A percentile compares a stretch with the other conserved stretches of the same genome.
phyloP scores from a whole-genome alignment of 2,329 filamentous ascomycete species.

The Pseudopithomyces maydicus region DNA sequence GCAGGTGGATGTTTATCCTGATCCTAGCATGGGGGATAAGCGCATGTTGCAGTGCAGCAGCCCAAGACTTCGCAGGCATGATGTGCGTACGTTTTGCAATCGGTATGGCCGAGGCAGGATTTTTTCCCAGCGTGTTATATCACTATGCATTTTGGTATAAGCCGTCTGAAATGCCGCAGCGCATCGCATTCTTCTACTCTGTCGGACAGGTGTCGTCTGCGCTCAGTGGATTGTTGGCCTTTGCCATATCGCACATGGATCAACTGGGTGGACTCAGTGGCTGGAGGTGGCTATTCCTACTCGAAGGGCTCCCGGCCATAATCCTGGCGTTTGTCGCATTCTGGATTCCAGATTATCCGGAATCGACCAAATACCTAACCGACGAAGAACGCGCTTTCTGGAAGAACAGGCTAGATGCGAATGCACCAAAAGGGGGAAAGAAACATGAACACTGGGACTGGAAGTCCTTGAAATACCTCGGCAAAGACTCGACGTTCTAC shows the following conservation, averaged over 20 bases:
- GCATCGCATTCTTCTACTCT: conserved; percentile 51
- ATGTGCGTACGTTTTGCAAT: conserved; percentile 27
- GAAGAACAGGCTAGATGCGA: conserved; percentile 14
- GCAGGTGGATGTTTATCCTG: conserved; percentile 25
- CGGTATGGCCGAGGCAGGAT: conserved; percentile 19
- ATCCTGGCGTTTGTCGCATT: conserved; percentile 16
- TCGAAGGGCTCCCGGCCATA: conserved; percentile 23
- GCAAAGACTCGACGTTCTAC: conserved; percentile 21
- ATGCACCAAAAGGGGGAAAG: conserved; percentile 13
- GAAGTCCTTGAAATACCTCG: conserved; percentile 16
- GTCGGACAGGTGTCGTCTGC: conserved; percentile 44
- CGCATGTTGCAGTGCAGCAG: conserved; percentile 21
- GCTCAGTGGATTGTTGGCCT: conserved; percentile 50
- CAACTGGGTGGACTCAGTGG: conserved; percentile 48
- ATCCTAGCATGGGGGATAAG: conserved; percentile 31
- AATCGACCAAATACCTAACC: conserved; percentile 20
- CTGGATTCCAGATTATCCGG: conserved; percentile 18
- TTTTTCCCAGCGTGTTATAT: conserved; percentile 40
- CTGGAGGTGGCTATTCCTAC: conserved; percentile 34
- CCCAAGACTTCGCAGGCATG: conserved; percentile 24
- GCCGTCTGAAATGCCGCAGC: conserved; percentile 23
- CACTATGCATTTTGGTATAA: conserved; percentile 60
- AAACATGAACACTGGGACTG: conserved; percentile 22
- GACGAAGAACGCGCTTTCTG: conserved; percentile 19
- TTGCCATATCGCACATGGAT: conserved; percentile 64